Conservation (phyloP, 352 stramenopile species). For the Elongisporangium prolatum region DNA sequence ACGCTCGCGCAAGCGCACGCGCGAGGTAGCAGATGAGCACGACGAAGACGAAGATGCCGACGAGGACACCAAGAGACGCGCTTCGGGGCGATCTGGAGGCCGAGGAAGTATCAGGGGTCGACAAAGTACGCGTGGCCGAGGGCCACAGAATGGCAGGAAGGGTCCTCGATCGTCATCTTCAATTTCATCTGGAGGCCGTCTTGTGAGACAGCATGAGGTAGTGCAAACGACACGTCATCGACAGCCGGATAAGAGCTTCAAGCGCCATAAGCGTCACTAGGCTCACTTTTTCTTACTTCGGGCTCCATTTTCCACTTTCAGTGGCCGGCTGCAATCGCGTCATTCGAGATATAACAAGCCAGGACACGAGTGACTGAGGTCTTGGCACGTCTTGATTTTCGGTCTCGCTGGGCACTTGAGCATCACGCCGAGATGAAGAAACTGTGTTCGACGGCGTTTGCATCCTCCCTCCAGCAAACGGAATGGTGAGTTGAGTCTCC, state of each 20-base stretch:
- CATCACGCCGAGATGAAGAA: not conserved
- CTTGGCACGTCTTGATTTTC: not conserved
- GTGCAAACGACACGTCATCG: not conserved
- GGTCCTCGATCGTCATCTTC: not conserved
- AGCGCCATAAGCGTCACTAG: constrained; percentile 5
- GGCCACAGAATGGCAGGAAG: not conserved
- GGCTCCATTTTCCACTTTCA: not conserved
- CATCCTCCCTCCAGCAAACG: not conserved
- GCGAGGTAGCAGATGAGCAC: constrained; percentile 12
- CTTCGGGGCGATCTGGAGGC: constrained; percentile 1
- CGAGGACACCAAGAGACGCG: not conserved
- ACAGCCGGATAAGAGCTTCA: constrained; percentile 1
- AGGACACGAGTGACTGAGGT: not conserved
- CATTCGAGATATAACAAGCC: not conserved
- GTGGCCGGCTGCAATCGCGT: not conserved
- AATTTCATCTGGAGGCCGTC: not conserved
- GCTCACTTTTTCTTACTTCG: not conserved
- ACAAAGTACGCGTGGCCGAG: constrained; percentile 26
- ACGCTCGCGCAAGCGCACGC: constrained; percentile 37
- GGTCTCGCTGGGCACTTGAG: not conserved
- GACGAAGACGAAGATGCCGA: constrained; percentile 14
- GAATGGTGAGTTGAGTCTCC: not conserved
- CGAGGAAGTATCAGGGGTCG: constrained; percentile 5
- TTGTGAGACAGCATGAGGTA: not conserved
- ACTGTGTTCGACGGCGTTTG: not conserved